Base-by-base conservation (phyloP, 106 monocot genomes). In the Iris macrosiphon region DNA sequence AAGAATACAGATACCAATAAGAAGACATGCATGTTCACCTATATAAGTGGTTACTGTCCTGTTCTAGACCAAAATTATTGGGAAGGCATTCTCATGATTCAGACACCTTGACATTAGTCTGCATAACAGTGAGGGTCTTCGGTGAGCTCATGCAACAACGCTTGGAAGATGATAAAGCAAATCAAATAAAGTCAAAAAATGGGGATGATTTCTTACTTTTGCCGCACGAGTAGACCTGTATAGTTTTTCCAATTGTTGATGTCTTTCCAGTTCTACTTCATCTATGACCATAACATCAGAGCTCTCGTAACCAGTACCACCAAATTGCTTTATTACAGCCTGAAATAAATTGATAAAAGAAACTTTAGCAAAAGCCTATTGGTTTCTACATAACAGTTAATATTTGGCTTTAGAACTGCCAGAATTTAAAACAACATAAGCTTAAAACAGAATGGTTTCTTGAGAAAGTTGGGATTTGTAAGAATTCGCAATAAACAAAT, bases 311-410 rank as follows among this genome's bases (percentile, higher is more conserved):
- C 90, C 90, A 59, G 63, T 86, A 65, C 69, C 71, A 64, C 86
- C 66, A 37, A 98, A 83, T 61, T 98, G 96, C 68, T 98, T 98
- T 83, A 86, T 83, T 25, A 98, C 96, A 4, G 86, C 96, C 96
- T 98, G 77, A 29, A 80, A 66, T 34, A 49, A 59, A 34, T 56
- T 30, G 49, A 61, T 9, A 27, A 31, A 27, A 15, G 1, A 57
- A 63, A 19, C 29, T 17, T 49, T 45, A 27, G 29, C 4, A 45
- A 45, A 21, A 49, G 26, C 28, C 30, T 16, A 30, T 16, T 31
- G n/a, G 25, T 49, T 49, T 37, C 33, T 4, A 18, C 18, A 40
- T 24, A 43, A 8, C 15, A 59, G 25, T 4, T 49, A 22, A 31
- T 32, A 6, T 29, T 7, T 19, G 4, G 7, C 15, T 1, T 10